phyloP scores from a whole-genome alignment of 2,329 filamentous ascomycete genomes.

The Talaromyces amestolkiae region DNA sequence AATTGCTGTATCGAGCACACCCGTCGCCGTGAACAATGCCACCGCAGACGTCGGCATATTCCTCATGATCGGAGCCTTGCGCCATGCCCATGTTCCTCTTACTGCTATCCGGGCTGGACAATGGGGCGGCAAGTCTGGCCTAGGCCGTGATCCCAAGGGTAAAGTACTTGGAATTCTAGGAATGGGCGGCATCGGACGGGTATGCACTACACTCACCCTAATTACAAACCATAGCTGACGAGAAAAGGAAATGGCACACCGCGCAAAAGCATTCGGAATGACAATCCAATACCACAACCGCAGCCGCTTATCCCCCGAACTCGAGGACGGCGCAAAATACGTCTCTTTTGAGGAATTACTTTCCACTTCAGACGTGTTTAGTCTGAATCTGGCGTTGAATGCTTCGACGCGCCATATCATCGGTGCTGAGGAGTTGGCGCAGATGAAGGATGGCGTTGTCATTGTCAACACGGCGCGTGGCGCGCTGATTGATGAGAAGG shows the following conservation, averaged over 20 bases:
- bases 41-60: constrained; percentile 50
- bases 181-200: constrained; percentile 50
- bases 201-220: constrained; percentile 23
- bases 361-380: constrained; percentile 47
- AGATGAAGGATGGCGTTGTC: constrained; percentile 47
- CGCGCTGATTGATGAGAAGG: constrained; percentile 48
- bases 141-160: constrained; percentile 47
- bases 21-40: constrained; percentile 47
- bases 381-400: constrained; percentile 47
- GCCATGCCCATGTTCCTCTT: constrained; percentile 44
- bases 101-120: constrained; percentile 41
- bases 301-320: constrained; percentile 39
- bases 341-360: constrained; percentile 48
- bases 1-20: constrained; percentile 46
- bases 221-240: not conserved
- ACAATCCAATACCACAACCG: constrained; percentile 50
- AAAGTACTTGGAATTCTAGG: constrained; percentile 48
- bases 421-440: constrained; percentile 43
- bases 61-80: constrained; percentile 47
- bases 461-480: constrained; percentile 48
- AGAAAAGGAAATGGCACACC: constrained; percentile 44
- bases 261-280: constrained; percentile 48
- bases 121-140: constrained; percentile 42
- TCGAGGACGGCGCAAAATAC: constrained; percentile 44
- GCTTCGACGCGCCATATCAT: constrained; percentile 48